Evolutionary conservation across 2,329 filamentous ascomycete species (phyloP).

Genomic region (Xylaria sp.): DNA sequence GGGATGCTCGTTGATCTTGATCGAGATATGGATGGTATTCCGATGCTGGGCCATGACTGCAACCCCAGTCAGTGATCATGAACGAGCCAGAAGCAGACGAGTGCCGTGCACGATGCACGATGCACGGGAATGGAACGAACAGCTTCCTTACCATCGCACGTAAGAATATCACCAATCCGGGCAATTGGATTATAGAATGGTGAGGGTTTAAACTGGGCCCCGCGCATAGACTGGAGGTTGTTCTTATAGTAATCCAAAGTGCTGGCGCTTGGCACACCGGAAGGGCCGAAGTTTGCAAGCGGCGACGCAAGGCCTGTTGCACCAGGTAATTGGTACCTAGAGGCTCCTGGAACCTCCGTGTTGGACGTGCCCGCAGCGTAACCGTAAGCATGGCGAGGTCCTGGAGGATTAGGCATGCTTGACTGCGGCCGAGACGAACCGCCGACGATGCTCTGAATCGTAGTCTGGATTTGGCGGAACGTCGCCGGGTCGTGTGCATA

Average conservation of each 20-base stretch:
- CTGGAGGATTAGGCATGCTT: conserved; percentile 11
- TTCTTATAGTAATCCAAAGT: conserved; percentile 14
- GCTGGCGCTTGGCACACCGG: conserved; percentile 14
- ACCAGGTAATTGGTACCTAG: conserved; percentile 7
- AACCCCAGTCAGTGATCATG: conserved; percentile 12
- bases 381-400: neutral
- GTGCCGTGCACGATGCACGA: neutral
- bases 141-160: conserved; percentile 62
- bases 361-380: conserved; percentile 4
- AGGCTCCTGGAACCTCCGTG: conserved; percentile 4
- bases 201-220: conserved; percentile 58
- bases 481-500: conserved; percentile 4
- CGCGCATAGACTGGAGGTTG: conserved; percentile 11
- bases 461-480: conserved; percentile 12
- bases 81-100: no score
- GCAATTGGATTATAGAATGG: conserved; percentile 75
- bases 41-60: conserved; percentile 52
- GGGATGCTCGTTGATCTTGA: conserved; percentile 48
- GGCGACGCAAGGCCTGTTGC: conserved; percentile 8
- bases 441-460: conserved; percentile 9
- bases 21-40: conserved; percentile 42
- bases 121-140: neutral
- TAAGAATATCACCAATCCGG: conserved; percentile 57
- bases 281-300: conserved; percentile 11
- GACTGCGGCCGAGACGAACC: conserved; percentile 8